Conservation (phyloP, 164 flowering plant species). For the Berberis thunbergii region DNA sequence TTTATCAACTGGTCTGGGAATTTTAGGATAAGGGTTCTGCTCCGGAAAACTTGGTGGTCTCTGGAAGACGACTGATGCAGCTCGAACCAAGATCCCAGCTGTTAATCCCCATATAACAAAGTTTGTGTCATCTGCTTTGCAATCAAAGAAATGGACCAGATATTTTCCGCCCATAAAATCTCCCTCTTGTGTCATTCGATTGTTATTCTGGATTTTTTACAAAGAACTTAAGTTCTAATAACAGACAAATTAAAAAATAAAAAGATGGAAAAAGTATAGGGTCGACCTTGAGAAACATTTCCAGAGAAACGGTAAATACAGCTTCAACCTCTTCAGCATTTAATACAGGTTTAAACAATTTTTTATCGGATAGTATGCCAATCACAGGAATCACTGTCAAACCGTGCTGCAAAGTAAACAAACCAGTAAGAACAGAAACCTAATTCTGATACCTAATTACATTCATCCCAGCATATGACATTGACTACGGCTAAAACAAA, state of each 20-base stretch:
- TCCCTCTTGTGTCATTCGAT: slow-evolving; percentile 51
- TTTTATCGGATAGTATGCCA: neutral
- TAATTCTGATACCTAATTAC: neutral
- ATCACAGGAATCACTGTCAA: neutral
- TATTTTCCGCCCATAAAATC: slow-evolving; percentile 75
- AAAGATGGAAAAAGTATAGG: neutral
- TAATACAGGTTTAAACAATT: neutral
- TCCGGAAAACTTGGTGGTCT: slow-evolving; percentile 62
- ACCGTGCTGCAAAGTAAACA: neutral
- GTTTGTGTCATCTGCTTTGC: slow-evolving; percentile 35
- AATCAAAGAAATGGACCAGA: slow-evolving; percentile 69
- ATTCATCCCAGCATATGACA: neutral
- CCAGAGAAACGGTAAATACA: neutral
- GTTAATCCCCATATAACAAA: slow-evolving; percentile 87
- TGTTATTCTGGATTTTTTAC: slow-evolving; percentile 51
- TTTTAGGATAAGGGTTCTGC: slow-evolving; percentile 44
- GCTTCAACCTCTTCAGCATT: neutral
- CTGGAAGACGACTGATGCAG: slow-evolving; percentile 80
- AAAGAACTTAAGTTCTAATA: neutral
- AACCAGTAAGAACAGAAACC: neutral
- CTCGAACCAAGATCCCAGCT: slow-evolving; percentile 73
- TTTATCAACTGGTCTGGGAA: slow-evolving; percentile 22
- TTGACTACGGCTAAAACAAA: neutral
- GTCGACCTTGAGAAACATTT: neutral
- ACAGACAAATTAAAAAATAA: neutral